Base-by-base conservation (phyloP, 192 early-diverging fungal genomes). In the Entomortierella parvispora region DNA sequence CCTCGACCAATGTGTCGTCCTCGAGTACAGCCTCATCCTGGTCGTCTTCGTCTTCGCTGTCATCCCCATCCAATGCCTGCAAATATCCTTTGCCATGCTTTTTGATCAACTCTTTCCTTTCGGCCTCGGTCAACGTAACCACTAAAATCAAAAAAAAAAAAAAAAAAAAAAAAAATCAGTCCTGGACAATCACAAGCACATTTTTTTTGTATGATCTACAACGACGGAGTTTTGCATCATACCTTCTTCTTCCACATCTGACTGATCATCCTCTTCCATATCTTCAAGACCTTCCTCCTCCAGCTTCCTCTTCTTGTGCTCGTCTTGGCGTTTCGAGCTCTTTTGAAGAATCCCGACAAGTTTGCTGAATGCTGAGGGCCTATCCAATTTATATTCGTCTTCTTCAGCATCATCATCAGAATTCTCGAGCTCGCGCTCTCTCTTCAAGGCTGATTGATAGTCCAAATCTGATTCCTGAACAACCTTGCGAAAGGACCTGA, bases 311-410 rank as follows among this genome's bases (percentile, higher is more conserved):
- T 78, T 74, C 56, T 81, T 80, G 69, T 86, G 83, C 37, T 82
- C 81, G 11, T 83, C 83, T 49, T 84, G 59, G 23, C 85, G 69
- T 34, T 86, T 83, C 0, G 87, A 86, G 15, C 74, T 83, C 79
- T 84, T 87, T 62, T 88, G 84, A 40, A 90, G 68, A 2, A 83
- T 80, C 2, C 87, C 87, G 9, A 90, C 55, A 17, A 90, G 68
- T 47, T 84, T 84, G 68, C 80, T 85, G 69, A 87, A 90, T 29
- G 86, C 75, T 2, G 87, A 86, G 2, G 86, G 86, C 37, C 82
- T 80, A 23, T 83, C 71, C 49, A 69, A 66, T 18, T 85, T 80
- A 25, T 81, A 82, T 22, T 86, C 83, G 17, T 60, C 81, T 48
- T 85, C 85, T 3, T 86, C 82, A 3, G 60, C 71, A 1, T 80